Conservation (phyloP, 805 yeast genomes). For the Monosporozyma aquatica region DNA sequence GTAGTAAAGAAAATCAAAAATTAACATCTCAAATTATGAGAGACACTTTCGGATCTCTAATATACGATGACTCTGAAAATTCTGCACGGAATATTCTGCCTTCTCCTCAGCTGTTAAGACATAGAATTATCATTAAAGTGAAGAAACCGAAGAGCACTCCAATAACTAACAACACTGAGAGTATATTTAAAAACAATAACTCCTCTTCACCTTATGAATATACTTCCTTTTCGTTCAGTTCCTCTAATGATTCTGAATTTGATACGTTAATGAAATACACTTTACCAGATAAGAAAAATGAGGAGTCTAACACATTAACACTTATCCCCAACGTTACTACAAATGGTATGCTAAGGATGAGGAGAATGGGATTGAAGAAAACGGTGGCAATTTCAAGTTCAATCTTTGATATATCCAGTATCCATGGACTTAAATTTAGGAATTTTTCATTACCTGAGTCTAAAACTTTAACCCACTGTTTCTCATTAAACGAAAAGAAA, state of each 20-base stretch:
- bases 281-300: constrained; percentile 1
- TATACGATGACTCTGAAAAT: constrained; percentile 31
- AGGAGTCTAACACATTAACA: constrained; percentile 2
- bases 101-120: constrained; percentile 62
- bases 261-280: constrained; percentile 8
- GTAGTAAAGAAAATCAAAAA: constrained; percentile 60
- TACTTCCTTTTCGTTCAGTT: constrained; percentile 29
- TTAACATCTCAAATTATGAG: constrained; percentile 44
- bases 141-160: constrained; percentile 39
- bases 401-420: constrained; percentile 22
- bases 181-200: constrained; percentile 2
- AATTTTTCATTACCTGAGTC: constrained; percentile 84
- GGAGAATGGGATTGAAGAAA: constrained; percentile 29
- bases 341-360: constrained; percentile 16
- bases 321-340: background rate
- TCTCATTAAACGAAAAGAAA: constrained; percentile 74
- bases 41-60: constrained; percentile 48
- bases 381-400: constrained; percentile 16
- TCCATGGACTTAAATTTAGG: constrained; percentile 67
- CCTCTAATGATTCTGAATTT: constrained; percentile 27
- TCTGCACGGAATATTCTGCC: constrained; percentile 39
- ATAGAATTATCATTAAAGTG: constrained; percentile 67
- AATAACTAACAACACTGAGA: background rate
- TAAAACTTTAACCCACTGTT: constrained; percentile 69
- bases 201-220: constrained; percentile 12